These are phyloP conservation scores for Cyclanthera cordifolia DNA, from an alignment of 306 rosid genomes.

Conservation along the genomic window DNA sequence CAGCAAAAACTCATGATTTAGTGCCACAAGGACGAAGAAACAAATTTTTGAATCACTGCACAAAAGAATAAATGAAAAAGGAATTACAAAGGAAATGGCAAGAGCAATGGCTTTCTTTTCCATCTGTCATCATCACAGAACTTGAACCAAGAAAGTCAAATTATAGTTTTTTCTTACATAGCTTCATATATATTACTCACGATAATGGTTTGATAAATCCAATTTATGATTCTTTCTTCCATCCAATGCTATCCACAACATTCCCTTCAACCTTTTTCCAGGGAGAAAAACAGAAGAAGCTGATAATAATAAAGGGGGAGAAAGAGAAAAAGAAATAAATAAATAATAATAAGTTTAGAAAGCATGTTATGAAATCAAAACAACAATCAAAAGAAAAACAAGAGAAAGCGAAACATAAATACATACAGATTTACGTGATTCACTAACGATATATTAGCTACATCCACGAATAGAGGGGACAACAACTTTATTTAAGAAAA, in stretches of 20 bases:
- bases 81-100: background rate
- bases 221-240: too few species aligned
- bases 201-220: background rate
- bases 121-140: background rate
- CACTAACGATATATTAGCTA: too few species aligned
- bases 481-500: too few species aligned
- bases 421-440: too few species aligned
- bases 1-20: background rate
- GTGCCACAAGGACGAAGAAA: background rate
- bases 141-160: too few species aligned
- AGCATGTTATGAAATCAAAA: background rate
- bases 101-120: background rate
- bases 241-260: background rate
- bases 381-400: background rate
- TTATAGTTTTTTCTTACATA: too few species aligned
- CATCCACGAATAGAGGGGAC: too few species aligned
- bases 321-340: background rate
- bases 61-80: background rate
- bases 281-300: background rate
- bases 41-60: background rate
- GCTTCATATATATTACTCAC: background rate
- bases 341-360: too few species aligned
- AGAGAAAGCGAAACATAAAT: too few species aligned
- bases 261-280: background rate
- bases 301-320: background rate